Base-by-base conservation (phyloP, 352 stramenopile species). In the Globisporangium solare region DNA sequence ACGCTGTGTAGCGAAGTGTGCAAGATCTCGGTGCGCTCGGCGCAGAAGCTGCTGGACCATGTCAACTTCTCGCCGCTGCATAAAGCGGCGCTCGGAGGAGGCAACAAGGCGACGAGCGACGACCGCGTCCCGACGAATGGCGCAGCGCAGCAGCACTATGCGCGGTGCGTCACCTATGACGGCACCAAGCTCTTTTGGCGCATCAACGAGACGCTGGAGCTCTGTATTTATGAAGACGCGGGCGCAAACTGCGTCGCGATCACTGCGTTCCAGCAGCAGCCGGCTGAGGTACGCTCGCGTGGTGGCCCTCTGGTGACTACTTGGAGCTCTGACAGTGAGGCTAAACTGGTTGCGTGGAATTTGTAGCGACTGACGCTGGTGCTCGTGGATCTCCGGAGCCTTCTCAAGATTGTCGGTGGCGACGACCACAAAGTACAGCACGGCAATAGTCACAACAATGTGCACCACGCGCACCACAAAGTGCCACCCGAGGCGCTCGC, bases 41-140 rank as follows among this genome's bases (percentile, higher is more conserved):
- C 85, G 6, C 82, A 94, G 50, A 94, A 93, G 71, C 67, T 94
- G 46, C 75, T 93, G 27, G 85, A 94, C 56, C 85, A 94, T 60
- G 85, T 93, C 46, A 94, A 92, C 63, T 92, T 90, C 45, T 94
- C 85, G 37, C 85, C 85, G 27, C 68, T 94, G n/a, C 85, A 94
- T 65, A 87, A 91, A 62, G 83, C 79, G 2, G 84, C 83, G 5
- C 68, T 94, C 8, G 79, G 88, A 18, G 62, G 81, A 21, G 70
- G 60, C n/a, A 73, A 41, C 47, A 51, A 20, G 48, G 45, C 22
- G 27, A 10, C 27, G 27, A 27, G 2, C 24, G 47, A 20, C 35
- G 45, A 43, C 39, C 55, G 35, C 13, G 37, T 51, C 3, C 52
- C 52, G 66, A 66, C 50, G 72, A 56, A 43, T 58, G 61, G 15